phyloP scores from a whole-genome alignment of 1,284 basidiomycete species.

The Apiotrichum brassicae region DNA sequence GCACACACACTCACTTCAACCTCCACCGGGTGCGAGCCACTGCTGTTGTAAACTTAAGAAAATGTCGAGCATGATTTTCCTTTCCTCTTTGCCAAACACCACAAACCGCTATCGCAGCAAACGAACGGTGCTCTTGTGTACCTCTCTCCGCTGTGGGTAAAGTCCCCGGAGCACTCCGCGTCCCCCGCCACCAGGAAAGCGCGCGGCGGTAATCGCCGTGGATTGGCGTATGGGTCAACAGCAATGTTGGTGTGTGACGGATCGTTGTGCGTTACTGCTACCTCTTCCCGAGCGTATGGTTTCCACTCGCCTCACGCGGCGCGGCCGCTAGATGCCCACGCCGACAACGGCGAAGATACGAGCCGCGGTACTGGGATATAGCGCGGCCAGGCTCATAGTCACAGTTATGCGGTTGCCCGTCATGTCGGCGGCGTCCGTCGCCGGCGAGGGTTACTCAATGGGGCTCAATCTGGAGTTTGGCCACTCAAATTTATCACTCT shows the following conservation, averaged over 20 bases:
- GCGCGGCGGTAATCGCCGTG: slow-evolving; percentile 9
- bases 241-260: too few relatives aligned
- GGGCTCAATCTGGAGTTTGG: slow-evolving; percentile 47
- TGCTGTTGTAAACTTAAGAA: neutral
- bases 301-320: neutral
- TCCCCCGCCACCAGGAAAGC: slow-evolving; percentile 5
- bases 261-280: too few relatives aligned
- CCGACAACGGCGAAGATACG: slow-evolving; percentile 39
- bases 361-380: slow-evolving; percentile 20
- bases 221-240: neutral
- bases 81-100: slow-evolving; percentile 18
- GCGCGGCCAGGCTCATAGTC: slow-evolving; percentile 29
- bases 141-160: slow-evolving; percentile 41
- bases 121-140: slow-evolving; percentile 22
- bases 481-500: slow-evolving; percentile 8
- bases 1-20: too few relatives aligned
- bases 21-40: too few relatives aligned
- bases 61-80: neutral
- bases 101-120: slow-evolving; percentile 46
- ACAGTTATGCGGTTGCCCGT: slow-evolving; percentile 46
- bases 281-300: too few relatives aligned
- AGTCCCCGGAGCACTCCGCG: slow-evolving; percentile 42
- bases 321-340: neutral
- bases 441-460: slow-evolving; percentile 41
- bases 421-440: too few relatives aligned